Base-by-base conservation (phyloP, 495 filamentous ascomycete genomes). In the Monascus purpureus region DNA sequence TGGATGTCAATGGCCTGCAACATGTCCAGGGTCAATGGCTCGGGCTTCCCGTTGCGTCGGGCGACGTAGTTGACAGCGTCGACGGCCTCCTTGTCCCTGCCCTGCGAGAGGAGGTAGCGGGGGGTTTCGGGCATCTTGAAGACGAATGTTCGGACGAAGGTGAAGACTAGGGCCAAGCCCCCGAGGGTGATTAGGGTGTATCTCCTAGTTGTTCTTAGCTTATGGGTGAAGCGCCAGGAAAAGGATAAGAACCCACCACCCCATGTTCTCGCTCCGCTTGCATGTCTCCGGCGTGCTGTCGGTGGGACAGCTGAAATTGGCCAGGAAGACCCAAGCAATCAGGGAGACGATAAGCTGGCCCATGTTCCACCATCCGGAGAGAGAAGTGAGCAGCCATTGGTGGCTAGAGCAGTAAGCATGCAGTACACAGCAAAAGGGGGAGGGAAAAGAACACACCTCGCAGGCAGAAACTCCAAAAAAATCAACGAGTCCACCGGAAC, bases 81-180 rank as follows among this genome's bases (percentile, higher is more conserved):
- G 28, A 82, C 68, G 0, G 75, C 64, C 36, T 77, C 50, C 3
- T 57, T 67, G 37, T 84, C 79, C 25, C 69, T 63, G 6, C 77
- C 77, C 31, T 73, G 58, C 15, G 64, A 63, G 13, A 86, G 45
- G 1, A 82, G 69, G 43, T 75, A 84, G 39, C 82, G 83, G 13
- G 80, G 80, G 1, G 80, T 82, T 37, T 86, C 78, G 13, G 63
- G 55, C 2, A 84, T 57, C 1, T 69, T 65, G 41, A 86, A 69
- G 33, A 84, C 59, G 2, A 71, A 75, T n/a, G 83, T 45, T 13
- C 80, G 75, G 2, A 72, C 50, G 24, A 82, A 48, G 11, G 66
- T 73, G 56, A 86, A 67, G 28, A 72, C 50, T 28, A 84, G 67
- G 19, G 82, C 75, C 25, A 84, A 61, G 13, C 68, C 68, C 12